phyloP scores from a whole-genome alignment of 2,329 filamentous ascomycete species.

The Zasmidium cellare region DNA sequence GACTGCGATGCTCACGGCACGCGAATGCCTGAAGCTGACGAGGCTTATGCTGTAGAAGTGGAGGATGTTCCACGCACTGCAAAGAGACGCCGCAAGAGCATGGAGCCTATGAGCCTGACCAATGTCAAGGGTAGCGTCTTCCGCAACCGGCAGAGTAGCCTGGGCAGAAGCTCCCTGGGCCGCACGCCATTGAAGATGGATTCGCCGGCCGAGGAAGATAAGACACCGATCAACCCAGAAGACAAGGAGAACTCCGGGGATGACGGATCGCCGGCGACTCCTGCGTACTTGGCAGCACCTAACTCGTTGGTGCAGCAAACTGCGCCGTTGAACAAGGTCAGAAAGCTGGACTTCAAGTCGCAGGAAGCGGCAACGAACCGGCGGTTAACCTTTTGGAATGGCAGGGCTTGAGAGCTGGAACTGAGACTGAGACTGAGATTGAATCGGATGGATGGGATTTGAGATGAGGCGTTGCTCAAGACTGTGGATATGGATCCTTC shows the following conservation, averaged over 20 bases:
- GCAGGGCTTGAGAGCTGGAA: slow-evolving; percentile 6
- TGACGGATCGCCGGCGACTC: slow-evolving; percentile 30
- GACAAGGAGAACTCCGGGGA: slow-evolving; percentile 31
- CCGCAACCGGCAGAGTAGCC: slow-evolving; percentile 30
- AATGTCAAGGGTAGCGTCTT: slow-evolving; percentile 36
- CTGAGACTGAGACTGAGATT: slow-evolving; percentile 8
- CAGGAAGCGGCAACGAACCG: slow-evolving; percentile 26
- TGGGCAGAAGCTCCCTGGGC: slow-evolving; percentile 29
- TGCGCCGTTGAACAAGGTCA: slow-evolving; percentile 35
- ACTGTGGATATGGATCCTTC: too few species aligned
- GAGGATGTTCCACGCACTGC: slow-evolving; percentile 33
- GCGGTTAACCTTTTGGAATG: slow-evolving; percentile 32
- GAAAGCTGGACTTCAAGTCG: slow-evolving; percentile 31
- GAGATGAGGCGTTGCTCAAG: neutral
- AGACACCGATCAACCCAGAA: slow-evolving; percentile 10
- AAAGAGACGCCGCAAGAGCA: slow-evolving; percentile 36
- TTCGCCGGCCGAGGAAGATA: slow-evolving; percentile 19
- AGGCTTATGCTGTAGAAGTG: slow-evolving; percentile 36
- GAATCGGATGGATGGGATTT: neutral
- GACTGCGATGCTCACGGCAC: slow-evolving; percentile 35
- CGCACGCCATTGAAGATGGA: slow-evolving; percentile 23
- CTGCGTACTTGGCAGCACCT: slow-evolving; percentile 31
- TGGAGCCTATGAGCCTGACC: slow-evolving; percentile 35
- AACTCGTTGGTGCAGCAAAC: slow-evolving; percentile 35
- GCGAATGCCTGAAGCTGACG: slow-evolving; percentile 32